Conservation (phyloP, 2,329 filamentous ascomycete genomes). For the Fusarium sulawesiense region DNA sequence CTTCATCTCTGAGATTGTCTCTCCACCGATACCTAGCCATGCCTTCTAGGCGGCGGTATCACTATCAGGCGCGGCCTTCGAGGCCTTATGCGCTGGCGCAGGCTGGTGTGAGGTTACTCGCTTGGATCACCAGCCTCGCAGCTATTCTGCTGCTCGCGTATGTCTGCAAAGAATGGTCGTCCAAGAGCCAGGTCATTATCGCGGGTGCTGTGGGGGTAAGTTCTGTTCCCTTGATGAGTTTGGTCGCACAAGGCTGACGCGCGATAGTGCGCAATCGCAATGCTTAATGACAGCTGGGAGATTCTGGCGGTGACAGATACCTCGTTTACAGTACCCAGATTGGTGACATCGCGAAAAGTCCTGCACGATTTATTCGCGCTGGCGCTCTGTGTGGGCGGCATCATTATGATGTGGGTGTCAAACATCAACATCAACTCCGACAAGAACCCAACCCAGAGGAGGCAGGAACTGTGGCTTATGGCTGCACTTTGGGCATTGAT, state of each 20-base stretch:
- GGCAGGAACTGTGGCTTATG: conserved; percentile 38
- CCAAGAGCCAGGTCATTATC: conserved; percentile 45
- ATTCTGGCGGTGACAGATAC: conserved; percentile 47
- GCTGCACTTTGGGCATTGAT: conserved; percentile 39
- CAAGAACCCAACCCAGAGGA: conserved; percentile 14
- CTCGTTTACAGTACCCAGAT: conserved; percentile 41
- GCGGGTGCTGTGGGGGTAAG: conserved; percentile 51
- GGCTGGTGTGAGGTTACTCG: conserved; percentile 45
- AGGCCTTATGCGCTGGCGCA: conserved; percentile 38
- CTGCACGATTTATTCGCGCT: conserved; percentile 51
- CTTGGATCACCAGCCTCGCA: conserved; percentile 50
- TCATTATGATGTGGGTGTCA: conserved; percentile 51
- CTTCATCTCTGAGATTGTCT: conserved; percentile 10
- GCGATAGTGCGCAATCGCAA: conserved; percentile 47
- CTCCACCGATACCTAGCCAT: conserved; percentile 7
- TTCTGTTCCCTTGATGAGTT: conserved; percentile 1
- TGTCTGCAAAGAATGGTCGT: conserved; percentile 49
- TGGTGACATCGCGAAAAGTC: conserved; percentile 46
- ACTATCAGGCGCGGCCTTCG: conserved; percentile 17
- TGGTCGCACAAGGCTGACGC: conserved; percentile 15
- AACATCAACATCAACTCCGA: conserved; percentile 39
- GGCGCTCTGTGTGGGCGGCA: conserved; percentile 50
- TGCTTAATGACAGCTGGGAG: conserved; percentile 55
- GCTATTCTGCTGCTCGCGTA: conserved; percentile 50
- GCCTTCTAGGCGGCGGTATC: conserved; percentile 32